Conservation (phyloP, 108 stramenopile species). For the Cylindrotheca fusiformis region DNA sequence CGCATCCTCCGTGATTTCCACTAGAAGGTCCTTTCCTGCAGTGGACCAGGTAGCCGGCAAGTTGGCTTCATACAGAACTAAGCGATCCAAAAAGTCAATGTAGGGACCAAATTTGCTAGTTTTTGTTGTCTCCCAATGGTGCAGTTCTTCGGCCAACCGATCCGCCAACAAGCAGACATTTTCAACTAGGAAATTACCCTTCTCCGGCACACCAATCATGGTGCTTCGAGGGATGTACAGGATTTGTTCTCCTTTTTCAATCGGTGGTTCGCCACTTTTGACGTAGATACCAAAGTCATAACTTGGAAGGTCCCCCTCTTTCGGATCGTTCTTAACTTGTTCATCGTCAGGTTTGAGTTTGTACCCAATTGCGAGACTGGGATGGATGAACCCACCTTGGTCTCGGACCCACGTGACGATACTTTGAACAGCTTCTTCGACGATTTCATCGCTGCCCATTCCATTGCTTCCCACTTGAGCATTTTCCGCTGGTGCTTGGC, state of each 20-base stretch:
- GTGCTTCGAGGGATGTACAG: not conserved
- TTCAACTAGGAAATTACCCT: not conserved
- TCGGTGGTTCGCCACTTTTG: not conserved
- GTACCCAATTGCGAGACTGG: not conserved
- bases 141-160: not conserved
- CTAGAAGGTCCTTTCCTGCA: not conserved
- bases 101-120: slow-evolving; percentile 60
- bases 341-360: not conserved
- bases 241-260: not conserved
- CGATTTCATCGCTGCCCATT: no score
- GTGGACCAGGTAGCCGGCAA: not conserved
- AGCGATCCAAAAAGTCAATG: slow-evolving; percentile 47
- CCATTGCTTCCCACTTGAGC: no score
- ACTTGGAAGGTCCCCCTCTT: no score
- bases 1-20: not conserved
- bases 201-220: not conserved
- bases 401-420: not conserved
- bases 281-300: not conserved
- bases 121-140: not conserved
- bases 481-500: no score
- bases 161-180: not conserved
- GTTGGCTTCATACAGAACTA: slow-evolving; percentile 4
- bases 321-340: not conserved
- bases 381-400: not conserved
- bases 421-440: no score